Percentiles rank a stretch among this genome's conserved stretches.
phyloP scores from a whole-genome alignment of 805 yeast species.

The Zygosaccharomyces rouxii region DNA sequence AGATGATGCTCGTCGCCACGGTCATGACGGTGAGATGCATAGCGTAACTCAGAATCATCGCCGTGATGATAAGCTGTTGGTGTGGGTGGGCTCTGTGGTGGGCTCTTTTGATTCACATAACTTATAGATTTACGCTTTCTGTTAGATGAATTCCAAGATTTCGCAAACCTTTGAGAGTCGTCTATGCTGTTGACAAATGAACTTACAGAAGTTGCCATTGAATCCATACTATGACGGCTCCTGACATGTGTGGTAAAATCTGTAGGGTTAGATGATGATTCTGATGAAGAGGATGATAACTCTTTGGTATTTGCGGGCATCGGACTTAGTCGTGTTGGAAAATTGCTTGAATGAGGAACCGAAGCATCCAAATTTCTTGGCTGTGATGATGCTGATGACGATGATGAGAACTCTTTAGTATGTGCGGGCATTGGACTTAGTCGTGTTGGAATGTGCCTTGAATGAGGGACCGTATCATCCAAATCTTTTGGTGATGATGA shows the following conservation, averaged over 20 bases:
- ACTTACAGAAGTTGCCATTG: slow-evolving; percentile 34
- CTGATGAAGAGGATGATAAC: slow-evolving; percentile 24
- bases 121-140: slow-evolving; percentile 33
- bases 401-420: no score
- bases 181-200: slow-evolving; percentile 33
- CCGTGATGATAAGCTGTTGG: neutral
- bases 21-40: neutral
- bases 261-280: slow-evolving; percentile 32
- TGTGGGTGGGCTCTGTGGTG: slow-evolving; percentile 3
- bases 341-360: no score
- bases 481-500: no score
- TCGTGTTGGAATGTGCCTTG: no score
- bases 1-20: neutral
- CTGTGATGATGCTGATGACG: no score
- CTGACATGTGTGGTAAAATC: slow-evolving; percentile 31
- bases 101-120: slow-evolving; percentile 16
- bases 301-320: neutral
- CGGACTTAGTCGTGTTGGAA: no score
- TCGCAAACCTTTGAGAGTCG: slow-evolving; percentile 34
- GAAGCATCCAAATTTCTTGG: no score
- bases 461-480: no score
- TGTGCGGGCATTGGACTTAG: no score
- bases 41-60: neutral
- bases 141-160: slow-evolving; percentile 35
- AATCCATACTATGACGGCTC: slow-evolving; percentile 29